Base-by-base conservation (phyloP, 371 early-diverging fungal genomes). In the Saksenaea oblongispora region DNA sequence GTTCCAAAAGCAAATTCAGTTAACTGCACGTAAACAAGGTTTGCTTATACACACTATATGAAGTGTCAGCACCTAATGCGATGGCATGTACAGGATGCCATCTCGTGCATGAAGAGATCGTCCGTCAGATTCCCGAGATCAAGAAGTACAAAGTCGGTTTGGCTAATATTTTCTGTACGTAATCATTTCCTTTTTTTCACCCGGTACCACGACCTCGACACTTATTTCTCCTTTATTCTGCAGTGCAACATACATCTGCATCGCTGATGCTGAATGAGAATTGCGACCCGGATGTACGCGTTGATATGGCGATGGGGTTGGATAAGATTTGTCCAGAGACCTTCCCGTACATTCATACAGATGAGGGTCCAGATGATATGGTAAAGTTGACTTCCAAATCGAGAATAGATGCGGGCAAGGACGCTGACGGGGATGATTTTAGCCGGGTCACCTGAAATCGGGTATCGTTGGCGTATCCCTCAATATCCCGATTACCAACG, bases 211-310 rank as follows among this genome's bases (percentile, higher is more conserved):
- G 54, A 18, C 60, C n/a, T 5, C 54, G 31, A 31, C 5, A 15
- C 56, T 51, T 37, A 35, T 39, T 27, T 8, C 7, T 58, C 11
- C 58, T 31, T 3, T 56, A 36, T 42, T 54, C 17, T 22, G 9
- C 65, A 91, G 89, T 95, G 55, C 92, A 95, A 71, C 97, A 95
- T 67, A 96, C 94, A 1, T 92, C 93, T 28, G 95, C 96, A 0
- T 93, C 94, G 0, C 74, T 96, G 15, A 91, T 92, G 61, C 71
- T 97, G 41, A 95, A 95, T 68, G 96, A 96, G 72, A 95, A 95
- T 61, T 84, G 71, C 11, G 94, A 92, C 70, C 83, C 88, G 15
- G 92, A 91, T 62, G 93, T 92, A n/a, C 77, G 92, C 22, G 79
- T 70, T 1, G 95, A 94, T 66, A 89, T 94, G 89, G 89, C 90